Percentiles rank a stretch among this genome's conserved stretches.
phyloP scores from a whole-genome alignment of 805 yeast species.

The Zygotorulaspora danielsina region DNA sequence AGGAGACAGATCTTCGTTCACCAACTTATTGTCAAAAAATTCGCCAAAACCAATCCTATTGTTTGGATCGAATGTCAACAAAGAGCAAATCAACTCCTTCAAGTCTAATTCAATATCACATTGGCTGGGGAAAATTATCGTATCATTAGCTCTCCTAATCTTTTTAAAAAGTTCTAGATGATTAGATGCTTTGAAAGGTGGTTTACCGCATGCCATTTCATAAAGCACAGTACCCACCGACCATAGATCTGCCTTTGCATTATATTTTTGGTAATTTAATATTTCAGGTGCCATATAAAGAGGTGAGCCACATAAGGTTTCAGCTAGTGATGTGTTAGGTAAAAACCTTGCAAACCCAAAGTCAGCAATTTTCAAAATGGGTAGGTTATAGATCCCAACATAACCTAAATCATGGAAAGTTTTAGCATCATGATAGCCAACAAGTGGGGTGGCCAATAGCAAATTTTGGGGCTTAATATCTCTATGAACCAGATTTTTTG shows the following conservation, averaged over 20 bases:
- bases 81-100: constrained; percentile 63
- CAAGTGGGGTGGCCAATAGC: constrained; percentile 71
- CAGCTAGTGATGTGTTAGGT: constrained; percentile 92
- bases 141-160: constrained; percentile 77
- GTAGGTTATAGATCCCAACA: constrained; percentile 83
- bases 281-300: constrained; percentile 99
- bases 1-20: constrained; percentile 46
- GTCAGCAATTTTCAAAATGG: constrained; percentile 90
- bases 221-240: constrained; percentile 94
- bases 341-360: constrained; percentile 95
- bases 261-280: constrained; percentile 86
- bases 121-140: constrained; percentile 67
- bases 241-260: constrained; percentile 97
- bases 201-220: constrained; percentile 95
- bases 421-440: constrained; percentile 43
- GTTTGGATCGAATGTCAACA: constrained; percentile 78
- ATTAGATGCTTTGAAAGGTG: constrained; percentile 91
- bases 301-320: constrained; percentile 96
- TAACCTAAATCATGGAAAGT: constrained; percentile 56
- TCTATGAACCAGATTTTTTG: constrained; percentile 82
- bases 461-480: constrained; percentile 89
- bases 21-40: constrained; percentile 71
- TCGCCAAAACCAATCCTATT: constrained; percentile 86
- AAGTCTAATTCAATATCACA: constrained; percentile 63
- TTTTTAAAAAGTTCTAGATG: constrained; percentile 85